Evolutionary conservation across 1,284 basidiomycete species (phyloP).

Genomic region (Testicularia cyperi): DNA sequence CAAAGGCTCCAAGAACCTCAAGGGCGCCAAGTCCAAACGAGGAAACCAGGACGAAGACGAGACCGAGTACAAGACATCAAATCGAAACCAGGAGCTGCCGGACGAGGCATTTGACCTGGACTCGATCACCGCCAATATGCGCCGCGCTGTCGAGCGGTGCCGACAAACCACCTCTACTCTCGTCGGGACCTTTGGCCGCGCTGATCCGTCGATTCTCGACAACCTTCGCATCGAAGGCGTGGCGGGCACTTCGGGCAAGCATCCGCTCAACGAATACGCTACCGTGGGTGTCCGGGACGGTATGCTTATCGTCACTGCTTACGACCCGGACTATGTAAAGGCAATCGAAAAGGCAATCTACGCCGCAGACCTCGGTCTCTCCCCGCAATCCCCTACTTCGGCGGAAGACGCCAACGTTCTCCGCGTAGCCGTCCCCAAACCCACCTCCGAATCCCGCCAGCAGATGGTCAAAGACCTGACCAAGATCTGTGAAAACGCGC

Average conservation of each 20-base stretch:
- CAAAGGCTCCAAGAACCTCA: constrained; percentile 40
- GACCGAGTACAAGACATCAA: constrained; percentile 27
- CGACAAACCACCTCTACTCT: constrained; percentile 27
- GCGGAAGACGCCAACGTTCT: constrained; percentile 53
- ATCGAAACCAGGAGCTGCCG: constrained; percentile 39
- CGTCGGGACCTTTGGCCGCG: constrained; percentile 45
- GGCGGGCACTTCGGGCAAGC: constrained; percentile 12
- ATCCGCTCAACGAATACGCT: constrained; percentile 51
- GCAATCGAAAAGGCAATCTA: constrained; percentile 57
- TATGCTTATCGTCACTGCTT: constrained; percentile 51
- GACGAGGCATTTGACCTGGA: constrained; percentile 44
- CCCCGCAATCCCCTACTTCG: constrained; percentile 41
- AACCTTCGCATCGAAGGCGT: constrained; percentile 39
- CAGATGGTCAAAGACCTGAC: constrained; percentile 48
- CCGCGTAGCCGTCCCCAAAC: constrained; percentile 51
- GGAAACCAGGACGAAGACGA: constrained; percentile 14
- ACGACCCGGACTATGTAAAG: constrained; percentile 50
- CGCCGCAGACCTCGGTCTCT: constrained; percentile 41
- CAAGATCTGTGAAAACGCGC: constrained; percentile 56
- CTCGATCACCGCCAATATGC: constrained; percentile 38
- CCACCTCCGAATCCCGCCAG: constrained; percentile 53
- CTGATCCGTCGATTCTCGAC: constrained; percentile 48
- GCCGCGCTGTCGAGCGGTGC: constrained; percentile 39
- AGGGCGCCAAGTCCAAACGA: constrained; percentile 27
- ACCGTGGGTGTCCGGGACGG: constrained; percentile 56